These are phyloP conservation scores for Crithidia sp. DNA, from an alignment of 208 protist species.

Conservation along the genomic window DNA sequence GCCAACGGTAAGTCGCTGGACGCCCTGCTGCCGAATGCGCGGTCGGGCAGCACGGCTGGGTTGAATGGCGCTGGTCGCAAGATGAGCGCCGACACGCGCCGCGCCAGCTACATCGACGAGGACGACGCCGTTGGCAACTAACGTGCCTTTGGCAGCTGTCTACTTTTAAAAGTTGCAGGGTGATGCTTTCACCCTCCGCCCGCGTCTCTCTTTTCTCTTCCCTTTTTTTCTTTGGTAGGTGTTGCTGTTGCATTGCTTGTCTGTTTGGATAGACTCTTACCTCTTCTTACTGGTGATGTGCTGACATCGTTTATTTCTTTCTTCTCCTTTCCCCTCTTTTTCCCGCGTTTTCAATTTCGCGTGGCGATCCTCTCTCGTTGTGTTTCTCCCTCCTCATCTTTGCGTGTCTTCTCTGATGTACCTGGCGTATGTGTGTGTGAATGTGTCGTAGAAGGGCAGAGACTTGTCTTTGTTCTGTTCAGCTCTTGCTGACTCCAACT, in stretches of 20 bases:
- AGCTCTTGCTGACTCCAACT: not conserved
- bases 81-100: constrained; percentile 21
- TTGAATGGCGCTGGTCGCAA: constrained; percentile 14
- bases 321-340: constrained; percentile 9
- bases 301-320: not conserved
- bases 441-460: not conserved
- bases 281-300: not conserved
- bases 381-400: not conserved
- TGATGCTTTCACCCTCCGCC: too few species aligned
- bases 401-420: not conserved
- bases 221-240: too few species aligned
- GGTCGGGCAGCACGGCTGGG: constrained; percentile 6
- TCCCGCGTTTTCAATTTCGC: not conserved
- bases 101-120: constrained; percentile 39
- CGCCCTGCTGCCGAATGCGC: constrained; percentile 46
- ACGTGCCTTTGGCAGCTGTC: too few species aligned
- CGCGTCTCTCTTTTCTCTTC: too few species aligned
- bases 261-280: too few species aligned
- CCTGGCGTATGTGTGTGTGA: too few species aligned
- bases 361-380: not conserved
- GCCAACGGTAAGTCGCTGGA: constrained; percentile 70
- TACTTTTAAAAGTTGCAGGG: too few species aligned
- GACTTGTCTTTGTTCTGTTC: not conserved
- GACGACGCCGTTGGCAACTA: constrained; percentile 10
- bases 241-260: too few species aligned